Evolutionary conservation across 2,329 filamentous ascomycete genomes (phyloP), one percentile per base, ranked within the genome.

Genomic region (Clarireedia homoeocarpa): DNA sequence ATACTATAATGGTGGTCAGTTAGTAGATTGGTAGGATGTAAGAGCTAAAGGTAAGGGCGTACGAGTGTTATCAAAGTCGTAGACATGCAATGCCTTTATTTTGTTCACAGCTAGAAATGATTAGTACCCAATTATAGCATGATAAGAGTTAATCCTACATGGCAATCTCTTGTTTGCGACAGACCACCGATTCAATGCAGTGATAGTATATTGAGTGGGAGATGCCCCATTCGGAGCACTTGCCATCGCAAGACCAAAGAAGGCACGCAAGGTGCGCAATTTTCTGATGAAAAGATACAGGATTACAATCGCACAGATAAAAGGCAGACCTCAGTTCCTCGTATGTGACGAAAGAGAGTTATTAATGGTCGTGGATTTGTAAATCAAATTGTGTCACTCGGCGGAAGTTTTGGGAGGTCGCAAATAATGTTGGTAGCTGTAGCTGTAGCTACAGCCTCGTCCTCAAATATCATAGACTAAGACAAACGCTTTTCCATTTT

Each of bases 51-150:
- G 39, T 15, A 42, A n/a, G 9, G 47, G 61, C 85, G 70, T 75
- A 92, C 89, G 75, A 39, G 92, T 97, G 69, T 99, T 97, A 73
- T 99, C 94, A 71, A 97, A 99, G 71, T 99, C 94, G 74, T 97
- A 97, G 63, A 99, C 81, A 69, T 97, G 92, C 52, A 99, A 83
- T 7, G 83, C 75, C 69, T 83, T 89, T 72, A 97, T 86, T 55
- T 82, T 77, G 44, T 86, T 77, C 10, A 84, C 77, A 34, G 82
- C 80, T 81, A 60, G 26, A 48, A 62, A 10, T 6, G 53, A 49
- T 67, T 54, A 66, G 59, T 48, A 48, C 30, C 26, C 36, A 26
- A 24, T 14, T 3, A 6, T 14, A 12, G 42, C 20, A 14, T 12
- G 5, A 12, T 15, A 23, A 14, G 9, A 26, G 5, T 15, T 14